These are phyloP conservation scores for Craspedostauros australis DNA, from an alignment of 108 stramenopile species.

Conservation along the genomic window DNA sequence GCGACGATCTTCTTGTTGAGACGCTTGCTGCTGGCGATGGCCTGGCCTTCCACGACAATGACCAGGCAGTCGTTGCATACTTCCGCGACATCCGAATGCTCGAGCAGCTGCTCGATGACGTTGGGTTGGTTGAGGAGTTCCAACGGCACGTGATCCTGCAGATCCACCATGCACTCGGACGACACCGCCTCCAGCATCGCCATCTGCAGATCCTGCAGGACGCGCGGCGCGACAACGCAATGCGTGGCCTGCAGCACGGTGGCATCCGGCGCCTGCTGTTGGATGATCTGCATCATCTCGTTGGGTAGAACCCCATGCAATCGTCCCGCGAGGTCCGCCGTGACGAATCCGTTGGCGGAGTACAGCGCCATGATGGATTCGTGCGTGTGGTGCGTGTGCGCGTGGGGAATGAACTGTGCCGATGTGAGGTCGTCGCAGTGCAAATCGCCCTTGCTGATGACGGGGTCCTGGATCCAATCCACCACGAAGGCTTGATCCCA, in stretches of 20 bases:
- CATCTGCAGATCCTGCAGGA: conserved; percentile 1
- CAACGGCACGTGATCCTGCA: conserved; percentile 11
- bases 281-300: background rate
- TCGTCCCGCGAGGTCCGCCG: conserved; percentile 3
- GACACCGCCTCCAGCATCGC: conserved; percentile 7
- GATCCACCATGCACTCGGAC: conserved; percentile 5
- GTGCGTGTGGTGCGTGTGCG: conserved; percentile 9
- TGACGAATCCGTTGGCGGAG: conserved; percentile 22
- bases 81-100: background rate
- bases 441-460: conserved; percentile 11
- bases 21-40: conserved; percentile 4
- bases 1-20: conserved; percentile 1
- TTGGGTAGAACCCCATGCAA: background rate
- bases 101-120: conserved; percentile 1
- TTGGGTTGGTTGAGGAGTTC: conserved; percentile 5
- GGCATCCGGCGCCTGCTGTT: background rate
- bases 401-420: conserved; percentile 15
- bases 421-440: background rate
- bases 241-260: background rate
- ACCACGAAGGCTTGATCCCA: conserved; percentile 17
- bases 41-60: conserved; percentile 1
- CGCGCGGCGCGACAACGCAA: background rate
- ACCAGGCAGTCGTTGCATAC: background rate
- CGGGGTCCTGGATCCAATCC: conserved; percentile 9
- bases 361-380: conserved; percentile 11